Conservation (phyloP, 768 basidiomycete species). For the Phaeolepiota aurea region DNA sequence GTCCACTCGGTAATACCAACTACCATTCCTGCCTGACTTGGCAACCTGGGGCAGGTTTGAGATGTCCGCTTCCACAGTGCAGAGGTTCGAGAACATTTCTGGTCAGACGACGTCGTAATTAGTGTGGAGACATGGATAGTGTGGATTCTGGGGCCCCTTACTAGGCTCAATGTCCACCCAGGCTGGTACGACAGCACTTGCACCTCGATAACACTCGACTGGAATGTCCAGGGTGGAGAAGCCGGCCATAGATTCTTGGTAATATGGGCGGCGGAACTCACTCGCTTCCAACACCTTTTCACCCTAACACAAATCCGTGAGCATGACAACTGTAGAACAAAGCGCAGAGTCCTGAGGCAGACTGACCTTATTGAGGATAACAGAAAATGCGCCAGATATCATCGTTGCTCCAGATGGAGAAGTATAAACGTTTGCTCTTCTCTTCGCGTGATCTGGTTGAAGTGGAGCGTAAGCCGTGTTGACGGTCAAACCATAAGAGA, state of each 20-base stretch:
- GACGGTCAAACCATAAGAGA: constrained; percentile 39
- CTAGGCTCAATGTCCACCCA: background rate
- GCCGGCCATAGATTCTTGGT: background rate
- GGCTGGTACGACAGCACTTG: no score
- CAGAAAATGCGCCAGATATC: constrained; percentile 30
- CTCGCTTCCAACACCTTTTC: background rate
- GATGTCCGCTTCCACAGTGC: constrained; percentile 18
- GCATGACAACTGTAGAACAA: background rate
- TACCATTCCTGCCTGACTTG: background rate
- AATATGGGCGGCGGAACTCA: background rate
- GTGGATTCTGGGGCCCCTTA: no score
- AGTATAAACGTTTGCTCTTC: constrained; percentile 20
- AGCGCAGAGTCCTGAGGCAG: no score
- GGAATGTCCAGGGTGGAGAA: background rate
- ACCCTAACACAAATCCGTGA: background rate
- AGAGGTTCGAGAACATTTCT: constrained; percentile 20
- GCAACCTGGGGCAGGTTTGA: constrained; percentile 3
- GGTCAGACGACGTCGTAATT: no score
- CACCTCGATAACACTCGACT: background rate
- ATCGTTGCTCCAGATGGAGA: constrained; percentile 27
- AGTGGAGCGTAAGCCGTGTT: constrained; percentile 21
- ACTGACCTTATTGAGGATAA: constrained; percentile 32
- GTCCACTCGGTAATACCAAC: constrained; percentile 20
- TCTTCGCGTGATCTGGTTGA: constrained; percentile 32
- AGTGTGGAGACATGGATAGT: no score